phyloP scores from a whole-genome alignment of 2,329 filamentous ascomycete genomes.

The Falciphora oryzae region DNA sequence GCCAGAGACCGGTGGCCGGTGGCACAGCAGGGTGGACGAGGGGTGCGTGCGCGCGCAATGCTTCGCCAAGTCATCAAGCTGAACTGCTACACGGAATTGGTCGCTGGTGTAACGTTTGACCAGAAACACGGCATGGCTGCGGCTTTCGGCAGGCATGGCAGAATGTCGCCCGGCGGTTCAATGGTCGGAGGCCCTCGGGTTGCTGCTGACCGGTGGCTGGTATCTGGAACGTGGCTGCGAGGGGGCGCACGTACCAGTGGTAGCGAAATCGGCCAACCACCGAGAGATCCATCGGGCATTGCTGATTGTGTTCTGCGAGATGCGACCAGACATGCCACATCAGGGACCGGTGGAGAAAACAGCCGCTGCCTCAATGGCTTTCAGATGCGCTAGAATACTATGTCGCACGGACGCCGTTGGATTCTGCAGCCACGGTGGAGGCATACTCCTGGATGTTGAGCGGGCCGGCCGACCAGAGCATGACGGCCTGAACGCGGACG shows the following conservation, averaged over 20 bases:
- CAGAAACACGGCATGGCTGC: too few species aligned
- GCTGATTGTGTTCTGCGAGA: too few species aligned
- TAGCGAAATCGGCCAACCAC: neutral
- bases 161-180: too few species aligned
- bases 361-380: neutral
- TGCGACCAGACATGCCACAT: neutral
- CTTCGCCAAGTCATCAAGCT: neutral
- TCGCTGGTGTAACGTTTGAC: neutral
- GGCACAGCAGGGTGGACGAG: neutral
- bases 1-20: neutral
- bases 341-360: neutral
- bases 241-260: neutral
- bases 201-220: neutral
- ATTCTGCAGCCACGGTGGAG: neutral
- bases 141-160: too few species aligned
- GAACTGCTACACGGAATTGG: neutral
- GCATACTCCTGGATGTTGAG: conserved; percentile 70
- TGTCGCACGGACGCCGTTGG: neutral
- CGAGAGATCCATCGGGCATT: neutral
- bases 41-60: neutral
- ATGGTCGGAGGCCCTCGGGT: neutral
- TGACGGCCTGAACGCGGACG: conserved; percentile 62
- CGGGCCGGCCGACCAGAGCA: conserved; percentile 72
- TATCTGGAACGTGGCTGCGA: neutral
- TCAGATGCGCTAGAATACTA: neutral